Conservation (phyloP, 1,139 yeast species). For the Scheffersomyces parashehatae region DNA sequence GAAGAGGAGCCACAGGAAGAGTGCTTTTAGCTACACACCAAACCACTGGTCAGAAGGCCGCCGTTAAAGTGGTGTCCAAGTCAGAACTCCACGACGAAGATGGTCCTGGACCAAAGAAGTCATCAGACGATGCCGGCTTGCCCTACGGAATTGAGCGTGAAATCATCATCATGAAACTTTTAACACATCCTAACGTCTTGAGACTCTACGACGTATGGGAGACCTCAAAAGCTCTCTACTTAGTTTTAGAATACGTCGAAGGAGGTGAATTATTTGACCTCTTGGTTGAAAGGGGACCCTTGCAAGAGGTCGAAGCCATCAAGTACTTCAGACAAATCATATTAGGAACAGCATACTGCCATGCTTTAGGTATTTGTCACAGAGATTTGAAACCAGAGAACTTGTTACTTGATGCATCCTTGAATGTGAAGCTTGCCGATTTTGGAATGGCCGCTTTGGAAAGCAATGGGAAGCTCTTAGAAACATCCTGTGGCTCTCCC, state of each 20-base stretch:
- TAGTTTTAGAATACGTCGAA: constrained; percentile 78
- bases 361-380: constrained; percentile 77
- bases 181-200: constrained; percentile 75
- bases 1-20: constrained; percentile 81
- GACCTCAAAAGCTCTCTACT: constrained; percentile 69
- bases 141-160: constrained; percentile 85
- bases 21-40: constrained; percentile 73
- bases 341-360: constrained; percentile 80
- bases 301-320: constrained; percentile 73
- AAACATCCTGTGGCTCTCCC: constrained; percentile 84
- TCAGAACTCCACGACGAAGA: constrained; percentile 50
- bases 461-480: constrained; percentile 66
- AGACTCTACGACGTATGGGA: constrained; percentile 84
- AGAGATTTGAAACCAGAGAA: constrained; percentile 83
- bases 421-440: constrained; percentile 77
- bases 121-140: constrained; percentile 50
- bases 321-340: constrained; percentile 74
- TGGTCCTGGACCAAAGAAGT: constrained; percentile 28
- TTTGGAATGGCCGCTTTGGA: constrained; percentile 89
- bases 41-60: constrained; percentile 72
- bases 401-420: constrained; percentile 61
- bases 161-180: constrained; percentile 76
- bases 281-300: constrained; percentile 76
- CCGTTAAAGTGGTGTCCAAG: constrained; percentile 79
- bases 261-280: constrained; percentile 82